Conservation (phyloP, 352 stramenopile species). For the Pythium folliculosum region DNA sequence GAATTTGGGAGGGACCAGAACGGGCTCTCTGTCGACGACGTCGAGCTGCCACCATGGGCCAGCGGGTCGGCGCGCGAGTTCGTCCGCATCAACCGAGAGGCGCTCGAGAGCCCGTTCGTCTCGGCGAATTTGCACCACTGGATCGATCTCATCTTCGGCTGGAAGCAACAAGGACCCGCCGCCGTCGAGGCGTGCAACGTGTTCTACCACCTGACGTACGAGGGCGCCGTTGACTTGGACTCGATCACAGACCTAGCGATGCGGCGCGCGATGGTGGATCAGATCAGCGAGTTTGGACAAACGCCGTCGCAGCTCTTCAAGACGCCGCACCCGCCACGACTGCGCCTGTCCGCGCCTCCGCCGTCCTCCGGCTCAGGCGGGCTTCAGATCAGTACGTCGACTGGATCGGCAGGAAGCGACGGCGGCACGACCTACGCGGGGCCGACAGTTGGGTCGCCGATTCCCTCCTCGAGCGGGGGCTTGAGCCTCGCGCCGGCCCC, state of each 20-base stretch:
- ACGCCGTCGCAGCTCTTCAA: slow-evolving; percentile 95
- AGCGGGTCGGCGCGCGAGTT: slow-evolving; percentile 94
- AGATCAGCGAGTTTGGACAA: slow-evolving; percentile 99
- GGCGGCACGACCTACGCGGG: not conserved
- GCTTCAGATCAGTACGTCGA: not conserved
- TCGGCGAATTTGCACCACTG: slow-evolving; percentile 96
- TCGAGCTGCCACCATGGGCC: slow-evolving; percentile 94
- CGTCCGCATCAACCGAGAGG: slow-evolving; percentile 93
- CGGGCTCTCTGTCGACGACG: slow-evolving; percentile 87
- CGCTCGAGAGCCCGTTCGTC: slow-evolving; percentile 95
- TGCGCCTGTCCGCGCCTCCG: slow-evolving; percentile 2
- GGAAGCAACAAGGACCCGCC: slow-evolving; percentile 93
- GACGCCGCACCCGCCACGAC: slow-evolving; percentile 64
- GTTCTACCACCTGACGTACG: slow-evolving; percentile 98
- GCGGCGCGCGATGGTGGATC: slow-evolving; percentile 88
- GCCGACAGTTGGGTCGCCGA: slow-evolving; percentile 9
- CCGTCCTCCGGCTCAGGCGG: not conserved
- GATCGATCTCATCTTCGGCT: slow-evolving; percentile 99
- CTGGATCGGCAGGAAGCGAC: not conserved
- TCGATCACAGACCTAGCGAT: slow-evolving; percentile 56
- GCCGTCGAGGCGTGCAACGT: slow-evolving; percentile 96
- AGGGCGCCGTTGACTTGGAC: slow-evolving; percentile 97
- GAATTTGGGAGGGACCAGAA: slow-evolving; percentile 92
- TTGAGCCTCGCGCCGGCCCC: slow-evolving; percentile 14
- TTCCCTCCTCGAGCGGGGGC: not conserved